Conservation (phyloP, 2,329 filamentous ascomycete genomes). For the Epichloe aotearoae region DNA sequence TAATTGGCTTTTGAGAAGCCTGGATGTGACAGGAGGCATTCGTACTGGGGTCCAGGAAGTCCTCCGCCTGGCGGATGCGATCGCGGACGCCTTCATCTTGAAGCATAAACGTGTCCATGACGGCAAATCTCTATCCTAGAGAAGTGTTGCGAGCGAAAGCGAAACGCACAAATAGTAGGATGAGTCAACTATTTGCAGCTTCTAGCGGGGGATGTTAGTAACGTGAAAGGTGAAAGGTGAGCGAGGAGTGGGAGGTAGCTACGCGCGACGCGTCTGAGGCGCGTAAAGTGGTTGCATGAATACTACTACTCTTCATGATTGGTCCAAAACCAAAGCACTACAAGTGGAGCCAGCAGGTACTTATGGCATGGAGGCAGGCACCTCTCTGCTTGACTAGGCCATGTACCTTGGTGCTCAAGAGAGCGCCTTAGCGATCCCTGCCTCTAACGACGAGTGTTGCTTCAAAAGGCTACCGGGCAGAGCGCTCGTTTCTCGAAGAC, state of each 20-base stretch:
- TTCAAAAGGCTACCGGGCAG: too few species aligned
- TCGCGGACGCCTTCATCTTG: slow-evolving; percentile 75
- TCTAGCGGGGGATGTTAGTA: neutral
- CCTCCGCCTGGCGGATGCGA: slow-evolving; percentile 74
- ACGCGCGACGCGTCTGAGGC: slow-evolving; percentile 1
- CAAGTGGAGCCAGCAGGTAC: neutral
- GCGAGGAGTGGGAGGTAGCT: neutral
- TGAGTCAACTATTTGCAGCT: too few species aligned
- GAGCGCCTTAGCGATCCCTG: too few species aligned
- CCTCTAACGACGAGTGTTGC: too few species aligned
- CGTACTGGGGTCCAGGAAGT: slow-evolving; percentile 89
- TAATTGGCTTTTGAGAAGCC: neutral
- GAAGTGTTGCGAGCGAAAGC: neutral
- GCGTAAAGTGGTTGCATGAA: slow-evolving; percentile 5
- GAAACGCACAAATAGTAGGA: neutral
- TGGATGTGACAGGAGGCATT: neutral
- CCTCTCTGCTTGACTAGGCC: neutral
- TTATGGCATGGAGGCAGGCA: neutral
- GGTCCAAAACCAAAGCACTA: too few species aligned
- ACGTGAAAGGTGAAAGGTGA: neutral
- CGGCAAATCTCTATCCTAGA: slow-evolving; percentile 5
- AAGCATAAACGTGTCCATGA: slow-evolving; percentile 62
- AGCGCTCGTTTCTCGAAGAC: too few species aligned
- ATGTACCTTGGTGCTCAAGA: too few species aligned
- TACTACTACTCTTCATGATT: too few species aligned